phyloP scores from a whole-genome alignment of 225 moss, liverwort and hornwort genomes.

The Climacium dendroides region DNA sequence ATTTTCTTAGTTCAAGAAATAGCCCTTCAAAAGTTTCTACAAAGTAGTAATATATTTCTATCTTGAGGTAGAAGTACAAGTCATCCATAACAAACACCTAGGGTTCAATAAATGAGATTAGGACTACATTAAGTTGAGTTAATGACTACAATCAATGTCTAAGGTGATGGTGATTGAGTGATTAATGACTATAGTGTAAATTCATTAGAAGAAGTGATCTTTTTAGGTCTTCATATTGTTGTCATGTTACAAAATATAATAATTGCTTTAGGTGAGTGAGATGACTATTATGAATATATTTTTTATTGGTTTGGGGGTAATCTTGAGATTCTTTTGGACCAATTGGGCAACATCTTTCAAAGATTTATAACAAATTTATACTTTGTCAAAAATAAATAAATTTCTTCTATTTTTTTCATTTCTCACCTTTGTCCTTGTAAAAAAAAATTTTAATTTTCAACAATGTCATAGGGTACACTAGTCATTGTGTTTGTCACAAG shows the following conservation, averaged over 20 bases:
- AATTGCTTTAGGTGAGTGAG: not conserved
- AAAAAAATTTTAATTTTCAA: not conserved
- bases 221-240: not conserved
- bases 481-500: fast-evolving
- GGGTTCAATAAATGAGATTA: not conserved
- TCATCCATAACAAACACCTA: fast-evolving
- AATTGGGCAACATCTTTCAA: not conserved
- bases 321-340: fast-evolving
- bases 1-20: not conserved
- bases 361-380: not conserved
- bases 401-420: fast-evolving
- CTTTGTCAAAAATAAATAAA: not conserved
- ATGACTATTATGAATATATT: no score
- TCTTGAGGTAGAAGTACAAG: not conserved
- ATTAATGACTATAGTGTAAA: not conserved
- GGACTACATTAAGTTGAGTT: not conserved
- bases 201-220: not conserved
- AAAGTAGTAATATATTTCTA: no score
- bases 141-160: not conserved
- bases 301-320: not conserved
- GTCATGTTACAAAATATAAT: not conserved
- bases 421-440: not conserved
- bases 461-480: fast-evolving
- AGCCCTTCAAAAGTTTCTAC: not conserved
- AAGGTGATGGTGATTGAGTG: not conserved